Conservation (phyloP, 345 rosid genomes). For the Melaleuca alternifolia region DNA sequence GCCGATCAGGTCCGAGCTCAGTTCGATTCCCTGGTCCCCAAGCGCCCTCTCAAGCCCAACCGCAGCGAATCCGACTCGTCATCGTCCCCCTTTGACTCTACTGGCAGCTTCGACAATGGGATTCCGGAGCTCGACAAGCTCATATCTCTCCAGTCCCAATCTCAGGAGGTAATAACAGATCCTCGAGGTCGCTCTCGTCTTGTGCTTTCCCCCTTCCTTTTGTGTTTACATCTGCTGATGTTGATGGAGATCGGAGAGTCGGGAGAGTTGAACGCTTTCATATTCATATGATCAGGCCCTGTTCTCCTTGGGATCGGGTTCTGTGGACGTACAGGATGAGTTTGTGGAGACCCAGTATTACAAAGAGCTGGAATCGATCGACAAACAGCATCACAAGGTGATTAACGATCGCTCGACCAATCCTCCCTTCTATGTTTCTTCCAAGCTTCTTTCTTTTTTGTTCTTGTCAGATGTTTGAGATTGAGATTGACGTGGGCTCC, state of each 20-base stretch:
- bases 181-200: neutral
- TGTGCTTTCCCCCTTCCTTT: neutral
- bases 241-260: neutral
- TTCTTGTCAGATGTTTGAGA: neutral
- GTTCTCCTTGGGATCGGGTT: conserved; percentile 8
- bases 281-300: conserved; percentile 11
- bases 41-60: conserved; percentile 61
- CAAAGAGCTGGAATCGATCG: conserved; percentile 41
- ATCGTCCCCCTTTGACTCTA: neutral
- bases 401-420: neutral
- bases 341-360: conserved; percentile 57
- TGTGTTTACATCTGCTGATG: neutral
- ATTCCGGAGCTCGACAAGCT: conserved; percentile 54
- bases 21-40: conserved; percentile 53
- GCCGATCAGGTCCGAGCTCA: conserved; percentile 44
- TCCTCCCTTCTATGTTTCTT: neutral
- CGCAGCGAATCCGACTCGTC: conserved; percentile 48
- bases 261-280: neutral
- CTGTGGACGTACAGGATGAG: conserved; percentile 28
- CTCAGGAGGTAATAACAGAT: conserved; percentile 12
- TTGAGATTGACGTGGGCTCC: neutral
- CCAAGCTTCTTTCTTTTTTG: neutral
- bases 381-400: conserved; percentile 71
- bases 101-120: neutral
- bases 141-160: conserved; percentile 42